Conservation (phyloP, 202 grass and related monocot species). For the Thinopyrum obtusiflorum region DNA sequence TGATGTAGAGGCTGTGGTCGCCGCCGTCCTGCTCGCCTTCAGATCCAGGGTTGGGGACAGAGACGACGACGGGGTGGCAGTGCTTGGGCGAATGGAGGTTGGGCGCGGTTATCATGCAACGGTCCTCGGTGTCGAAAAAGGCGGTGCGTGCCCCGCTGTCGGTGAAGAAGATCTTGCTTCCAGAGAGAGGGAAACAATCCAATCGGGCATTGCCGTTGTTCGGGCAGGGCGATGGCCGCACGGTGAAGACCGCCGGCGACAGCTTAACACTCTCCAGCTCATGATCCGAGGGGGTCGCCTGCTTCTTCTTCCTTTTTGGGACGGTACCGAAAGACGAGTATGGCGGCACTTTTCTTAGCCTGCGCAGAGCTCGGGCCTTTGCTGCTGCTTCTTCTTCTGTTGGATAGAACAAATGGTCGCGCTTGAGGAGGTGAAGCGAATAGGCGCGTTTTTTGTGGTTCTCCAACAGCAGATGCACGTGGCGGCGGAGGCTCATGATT, state of each 20-base stretch:
- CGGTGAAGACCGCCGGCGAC: not conserved
- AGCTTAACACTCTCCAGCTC: not conserved
- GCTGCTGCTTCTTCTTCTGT: not conserved
- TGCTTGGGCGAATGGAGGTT: not conserved
- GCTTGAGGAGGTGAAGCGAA: not conserved
- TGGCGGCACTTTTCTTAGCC: not conserved
- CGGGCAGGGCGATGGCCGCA: not conserved
- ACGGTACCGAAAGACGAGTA: not conserved
- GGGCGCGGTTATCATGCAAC: not conserved
- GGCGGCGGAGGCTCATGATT: not conserved
- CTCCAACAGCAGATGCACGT: not conserved
- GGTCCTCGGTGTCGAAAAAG: not conserved
- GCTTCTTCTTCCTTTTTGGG: not conserved
- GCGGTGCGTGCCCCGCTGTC: not conserved
- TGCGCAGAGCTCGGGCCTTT: not conserved
- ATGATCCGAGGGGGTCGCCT: not conserved
- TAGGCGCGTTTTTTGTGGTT: not conserved
- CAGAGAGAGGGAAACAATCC: not conserved
- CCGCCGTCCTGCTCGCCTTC: not conserved
- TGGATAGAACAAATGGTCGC: not conserved
- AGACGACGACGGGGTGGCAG: not conserved
- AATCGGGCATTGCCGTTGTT: not conserved
- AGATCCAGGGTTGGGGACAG: not conserved
- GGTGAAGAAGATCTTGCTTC: not conserved
- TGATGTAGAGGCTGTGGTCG: not conserved